Conservation (phyloP, 306 rosid genomes). For the Prunus campanulata region DNA sequence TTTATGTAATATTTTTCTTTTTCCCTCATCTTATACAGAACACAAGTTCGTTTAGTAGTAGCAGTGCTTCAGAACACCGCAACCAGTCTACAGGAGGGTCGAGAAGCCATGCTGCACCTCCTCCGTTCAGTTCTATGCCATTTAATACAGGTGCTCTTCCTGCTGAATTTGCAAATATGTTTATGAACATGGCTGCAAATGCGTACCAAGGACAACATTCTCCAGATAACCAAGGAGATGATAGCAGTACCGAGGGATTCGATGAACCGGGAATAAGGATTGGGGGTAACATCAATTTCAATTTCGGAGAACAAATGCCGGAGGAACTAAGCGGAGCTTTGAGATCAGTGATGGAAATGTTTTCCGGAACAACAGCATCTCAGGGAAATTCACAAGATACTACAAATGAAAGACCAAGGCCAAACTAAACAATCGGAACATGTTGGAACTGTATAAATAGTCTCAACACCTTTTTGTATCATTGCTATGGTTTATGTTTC, state of each 20-base stretch:
- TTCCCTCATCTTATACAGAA: slow-evolving; percentile 23
- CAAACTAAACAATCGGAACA: slow-evolving; percentile 38
- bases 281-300: slow-evolving; percentile 50
- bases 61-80: slow-evolving; percentile 36
- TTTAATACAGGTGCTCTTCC: slow-evolving; percentile 39
- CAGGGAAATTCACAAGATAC: slow-evolving; percentile 48
- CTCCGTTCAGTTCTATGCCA: slow-evolving; percentile 53
- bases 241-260: slow-evolving; percentile 23
- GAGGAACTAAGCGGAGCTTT: slow-evolving; percentile 60
- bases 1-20: background rate
- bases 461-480: background rate
- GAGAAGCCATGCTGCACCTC: slow-evolving; percentile 42
- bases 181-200: slow-evolving; percentile 60
- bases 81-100: slow-evolving; percentile 51
- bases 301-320: slow-evolving; percentile 62
- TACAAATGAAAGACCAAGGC: slow-evolving; percentile 44
- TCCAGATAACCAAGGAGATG: slow-evolving; percentile 41
- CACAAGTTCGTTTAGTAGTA: slow-evolving; percentile 37
- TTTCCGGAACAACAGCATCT: slow-evolving; percentile 44
- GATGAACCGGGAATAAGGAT: slow-evolving; percentile 45
- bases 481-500: background rate
- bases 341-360: slow-evolving; percentile 69
- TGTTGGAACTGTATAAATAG: slow-evolving; percentile 8
- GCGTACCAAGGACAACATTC: slow-evolving; percentile 44
- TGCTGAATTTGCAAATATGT: slow-evolving; percentile 50